Percentiles rank a stretch among this genome's conserved stretches.
Conservation (phyloP, 805 yeast species). For the Candida chilensis region DNA sequence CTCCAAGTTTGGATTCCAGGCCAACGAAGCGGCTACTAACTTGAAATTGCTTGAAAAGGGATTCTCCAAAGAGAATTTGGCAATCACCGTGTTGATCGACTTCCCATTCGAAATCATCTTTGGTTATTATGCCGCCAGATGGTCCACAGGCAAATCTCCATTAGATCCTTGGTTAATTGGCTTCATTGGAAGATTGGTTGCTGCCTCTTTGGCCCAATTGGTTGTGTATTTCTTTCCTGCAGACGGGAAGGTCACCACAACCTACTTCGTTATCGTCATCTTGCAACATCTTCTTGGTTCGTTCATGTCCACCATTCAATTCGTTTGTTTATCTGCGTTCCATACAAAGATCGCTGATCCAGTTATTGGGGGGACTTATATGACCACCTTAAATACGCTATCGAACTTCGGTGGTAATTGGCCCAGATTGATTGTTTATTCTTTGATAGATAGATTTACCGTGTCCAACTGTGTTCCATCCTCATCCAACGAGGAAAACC, state of each 20-base stretch:
- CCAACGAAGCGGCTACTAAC: slow-evolving; percentile 93
- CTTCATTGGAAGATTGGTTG: slow-evolving; percentile 67
- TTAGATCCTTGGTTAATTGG: slow-evolving; percentile 87
- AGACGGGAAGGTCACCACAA: slow-evolving; percentile 31
- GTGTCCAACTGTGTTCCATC: slow-evolving; percentile 43
- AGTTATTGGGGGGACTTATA: slow-evolving; percentile 91
- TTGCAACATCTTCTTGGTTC: slow-evolving; percentile 79
- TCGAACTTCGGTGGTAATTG: slow-evolving; percentile 95
- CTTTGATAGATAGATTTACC: slow-evolving; percentile 75
- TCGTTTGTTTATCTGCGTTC: slow-evolving; percentile 90
- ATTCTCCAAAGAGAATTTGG: slow-evolving; percentile 85
- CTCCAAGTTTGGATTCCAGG: slow-evolving; percentile 89
- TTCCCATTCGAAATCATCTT: slow-evolving; percentile 94
- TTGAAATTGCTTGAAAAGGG: slow-evolving; percentile 87
- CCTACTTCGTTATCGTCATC: slow-evolving; percentile 65
- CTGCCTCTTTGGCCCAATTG: slow-evolving; percentile 70
- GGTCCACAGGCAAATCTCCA: slow-evolving; percentile 78
- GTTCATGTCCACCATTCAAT: slow-evolving; percentile 91
- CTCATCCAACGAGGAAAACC: slow-evolving; percentile 6
- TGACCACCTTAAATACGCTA: slow-evolving; percentile 91
- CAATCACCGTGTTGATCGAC: slow-evolving; percentile 86
- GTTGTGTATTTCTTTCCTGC: slow-evolving; percentile 68
- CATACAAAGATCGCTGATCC: slow-evolving; percentile 97
- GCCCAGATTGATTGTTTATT: slow-evolving; percentile 82
- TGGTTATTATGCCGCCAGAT: slow-evolving; percentile 92